A percentile compares a stretch with the other conserved stretches of the same genome.
Conservation (phyloP, 163 green algal species). For the Prototheca stagnorum region DNA sequence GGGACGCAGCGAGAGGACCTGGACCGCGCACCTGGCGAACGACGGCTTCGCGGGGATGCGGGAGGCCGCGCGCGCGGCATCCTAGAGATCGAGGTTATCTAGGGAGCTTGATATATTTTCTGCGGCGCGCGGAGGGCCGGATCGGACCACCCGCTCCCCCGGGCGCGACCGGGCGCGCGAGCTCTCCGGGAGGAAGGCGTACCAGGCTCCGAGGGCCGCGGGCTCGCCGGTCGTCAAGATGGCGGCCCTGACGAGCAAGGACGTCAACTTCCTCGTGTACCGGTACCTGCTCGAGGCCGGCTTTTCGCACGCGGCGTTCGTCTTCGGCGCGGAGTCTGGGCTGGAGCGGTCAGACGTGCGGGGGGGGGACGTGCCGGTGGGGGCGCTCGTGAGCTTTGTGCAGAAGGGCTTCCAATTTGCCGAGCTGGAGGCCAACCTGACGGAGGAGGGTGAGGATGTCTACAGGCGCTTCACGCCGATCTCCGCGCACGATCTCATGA, state of each 20-base stretch:
- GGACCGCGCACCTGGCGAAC: no score
- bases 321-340: conserved; percentile 73
- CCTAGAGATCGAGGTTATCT: no score
- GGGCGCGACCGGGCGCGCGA: no score
- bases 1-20: no score
- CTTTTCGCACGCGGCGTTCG: conserved; percentile 84
- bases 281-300: conserved; percentile 74
- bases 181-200: no score
- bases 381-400: conserved; percentile 77
- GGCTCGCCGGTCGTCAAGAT: no score
- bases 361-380: conserved; percentile 69
- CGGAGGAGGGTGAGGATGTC: conserved; percentile 44
- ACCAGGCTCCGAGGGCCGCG: no score
- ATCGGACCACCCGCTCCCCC: no score
- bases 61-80: no score
- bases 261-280: conserved; percentile 93
- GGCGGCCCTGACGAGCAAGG: conserved; percentile 54
- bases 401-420: conserved; percentile 94
- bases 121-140: no score
- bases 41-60: no score
- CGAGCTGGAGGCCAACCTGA: conserved; percentile 91
- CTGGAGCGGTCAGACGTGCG: conserved; percentile 52
- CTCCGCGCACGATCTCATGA: conserved; percentile 67
- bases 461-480: conserved; percentile 74
- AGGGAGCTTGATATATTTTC: no score